phyloP scores from a whole-genome alignment of 805 yeast genomes.

The Debaryomyces hansenii region DNA sequence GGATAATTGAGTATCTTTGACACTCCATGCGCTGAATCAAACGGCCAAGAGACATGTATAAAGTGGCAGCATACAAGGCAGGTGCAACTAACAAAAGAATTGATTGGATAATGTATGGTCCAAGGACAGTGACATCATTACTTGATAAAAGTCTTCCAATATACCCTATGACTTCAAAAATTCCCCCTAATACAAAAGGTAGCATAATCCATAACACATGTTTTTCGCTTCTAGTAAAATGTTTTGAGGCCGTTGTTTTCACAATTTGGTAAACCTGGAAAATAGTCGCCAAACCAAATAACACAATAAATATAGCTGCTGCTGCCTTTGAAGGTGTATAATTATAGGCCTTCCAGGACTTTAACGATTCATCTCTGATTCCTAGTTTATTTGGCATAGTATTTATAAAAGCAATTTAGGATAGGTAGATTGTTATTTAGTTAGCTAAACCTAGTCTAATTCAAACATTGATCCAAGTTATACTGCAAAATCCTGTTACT shows the following conservation, averaged over 20 bases:
- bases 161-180: slow-evolving; percentile 24
- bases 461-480: no score
- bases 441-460: no score
- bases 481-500: no score
- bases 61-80: slow-evolving; percentile 27
- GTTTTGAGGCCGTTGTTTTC: neutral
- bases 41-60: slow-evolving; percentile 30
- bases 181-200: slow-evolving; percentile 24
- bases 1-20: slow-evolving; percentile 15
- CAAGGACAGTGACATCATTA: slow-evolving; percentile 6
- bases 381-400: neutral
- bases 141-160: slow-evolving; percentile 18
- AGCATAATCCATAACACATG: neutral
- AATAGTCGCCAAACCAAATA: neutral
- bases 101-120: slow-evolving; percentile 23
- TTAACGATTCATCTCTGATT: neutral
- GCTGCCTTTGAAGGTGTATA: slow-evolving; percentile 5
- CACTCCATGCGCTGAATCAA: slow-evolving; percentile 16
- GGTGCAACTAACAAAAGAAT: slow-evolving; percentile 29
- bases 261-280: neutral
- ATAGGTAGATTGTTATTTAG: no score
- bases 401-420: no score
- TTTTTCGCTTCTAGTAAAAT: neutral
- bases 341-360: neutral
- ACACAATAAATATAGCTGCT: slow-evolving; percentile 1